Conservation (phyloP, 1,284 basidiomycete species). For the Ustilago shanxiensis region DNA sequence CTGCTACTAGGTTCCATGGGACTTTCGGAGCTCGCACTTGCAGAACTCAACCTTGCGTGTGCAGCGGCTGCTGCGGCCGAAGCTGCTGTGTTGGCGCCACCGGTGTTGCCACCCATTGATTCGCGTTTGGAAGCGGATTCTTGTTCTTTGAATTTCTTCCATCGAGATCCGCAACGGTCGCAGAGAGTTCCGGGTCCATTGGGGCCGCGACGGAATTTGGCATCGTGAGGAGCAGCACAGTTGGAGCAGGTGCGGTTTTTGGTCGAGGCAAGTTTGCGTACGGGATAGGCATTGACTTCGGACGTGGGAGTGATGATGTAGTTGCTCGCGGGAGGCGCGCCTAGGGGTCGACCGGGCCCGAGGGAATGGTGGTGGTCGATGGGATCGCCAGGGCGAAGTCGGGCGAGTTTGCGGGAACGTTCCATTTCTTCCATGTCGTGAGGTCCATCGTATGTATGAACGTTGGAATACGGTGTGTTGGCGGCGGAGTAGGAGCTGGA, state of each 20-base stretch:
- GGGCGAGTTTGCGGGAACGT: constrained; percentile 31
- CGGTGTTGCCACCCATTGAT: neutral
- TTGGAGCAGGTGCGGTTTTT: constrained; percentile 55
- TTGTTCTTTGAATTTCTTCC: constrained; percentile 54
- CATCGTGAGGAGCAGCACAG: constrained; percentile 54
- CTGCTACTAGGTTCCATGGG: constrained; percentile 22
- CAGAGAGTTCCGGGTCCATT: constrained; percentile 56
- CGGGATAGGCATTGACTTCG: constrained; percentile 19
- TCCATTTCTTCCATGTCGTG: constrained; percentile 42
- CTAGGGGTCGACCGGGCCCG: constrained; percentile 6
- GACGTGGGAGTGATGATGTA: constrained; percentile 26
- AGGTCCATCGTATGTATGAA: constrained; percentile 24
- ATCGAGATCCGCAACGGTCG: constrained; percentile 52
- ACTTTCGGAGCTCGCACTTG: constrained; percentile 27
- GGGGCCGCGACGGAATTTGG: constrained; percentile 50
- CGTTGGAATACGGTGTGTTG: constrained; percentile 8
- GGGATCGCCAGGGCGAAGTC: constrained; percentile 9
- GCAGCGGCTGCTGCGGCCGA: constrained; percentile 17
- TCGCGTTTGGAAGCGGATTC: constrained; percentile 26
- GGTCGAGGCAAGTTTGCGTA: constrained; percentile 55
- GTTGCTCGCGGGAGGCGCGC: neutral
- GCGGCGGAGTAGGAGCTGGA: constrained; percentile 22
- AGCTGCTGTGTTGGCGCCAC: neutral
- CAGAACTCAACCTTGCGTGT: constrained; percentile 31
- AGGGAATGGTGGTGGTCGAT: neutral